Conservation (phyloP, 2,329 filamentous ascomycete genomes). For the Phialocephala sp. region DNA sequence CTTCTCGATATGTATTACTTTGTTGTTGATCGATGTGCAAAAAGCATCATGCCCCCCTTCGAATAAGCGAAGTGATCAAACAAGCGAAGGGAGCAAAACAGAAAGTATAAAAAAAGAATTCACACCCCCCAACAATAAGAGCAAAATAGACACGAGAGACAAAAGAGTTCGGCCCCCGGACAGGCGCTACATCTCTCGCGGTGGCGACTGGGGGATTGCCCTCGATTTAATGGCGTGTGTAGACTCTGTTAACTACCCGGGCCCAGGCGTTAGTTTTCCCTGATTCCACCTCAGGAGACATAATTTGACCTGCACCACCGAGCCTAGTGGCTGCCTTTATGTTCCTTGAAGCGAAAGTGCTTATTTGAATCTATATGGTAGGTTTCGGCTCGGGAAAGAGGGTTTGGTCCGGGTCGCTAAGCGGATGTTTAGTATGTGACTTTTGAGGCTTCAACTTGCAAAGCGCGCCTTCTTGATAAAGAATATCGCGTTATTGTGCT, state of each 20-base stretch:
- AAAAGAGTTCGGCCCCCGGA: not conserved
- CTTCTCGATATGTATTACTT: no score
- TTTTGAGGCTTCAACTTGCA: not conserved
- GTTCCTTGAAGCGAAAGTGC: not conserved
- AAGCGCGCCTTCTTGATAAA: not conserved
- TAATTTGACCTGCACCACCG: not conserved
- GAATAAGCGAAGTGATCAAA: not conserved
- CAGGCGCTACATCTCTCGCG: not conserved
- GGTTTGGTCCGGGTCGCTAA: not conserved
- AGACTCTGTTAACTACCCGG: not conserved
- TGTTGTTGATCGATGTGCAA: no score
- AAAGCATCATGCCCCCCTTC: no score
- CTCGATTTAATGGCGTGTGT: not conserved
- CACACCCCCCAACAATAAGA: not conserved
- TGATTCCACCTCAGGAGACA: not conserved
- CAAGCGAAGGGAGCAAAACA: not conserved
- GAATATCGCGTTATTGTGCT: no score
- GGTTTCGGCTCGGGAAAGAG: not conserved
- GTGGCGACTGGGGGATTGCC: not conserved
- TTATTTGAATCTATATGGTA: not conserved
- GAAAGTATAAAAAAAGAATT: not conserved
- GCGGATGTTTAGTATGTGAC: not conserved
- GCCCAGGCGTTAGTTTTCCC: not conserved
- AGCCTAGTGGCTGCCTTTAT: not conserved
- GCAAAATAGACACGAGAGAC: not conserved